These are phyloP conservation scores for Aspergillus neoniger DNA, from an alignment of 2,329 filamentous ascomycete species.

Conservation along the genomic window DNA sequence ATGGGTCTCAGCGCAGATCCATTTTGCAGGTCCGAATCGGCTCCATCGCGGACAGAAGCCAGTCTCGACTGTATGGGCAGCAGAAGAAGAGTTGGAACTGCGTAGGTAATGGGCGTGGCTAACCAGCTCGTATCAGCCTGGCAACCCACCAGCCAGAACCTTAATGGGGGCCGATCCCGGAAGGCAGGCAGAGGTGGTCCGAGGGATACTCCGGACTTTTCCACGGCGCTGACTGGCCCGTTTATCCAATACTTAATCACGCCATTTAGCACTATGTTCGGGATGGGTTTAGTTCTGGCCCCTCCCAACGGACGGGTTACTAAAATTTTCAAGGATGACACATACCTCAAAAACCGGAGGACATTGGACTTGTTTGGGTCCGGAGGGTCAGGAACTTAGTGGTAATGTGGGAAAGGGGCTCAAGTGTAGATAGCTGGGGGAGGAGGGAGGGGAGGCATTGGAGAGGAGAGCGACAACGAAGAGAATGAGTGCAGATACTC, in stretches of 20 bases:
- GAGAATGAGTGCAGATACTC: no score
- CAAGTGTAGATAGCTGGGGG: background rate
- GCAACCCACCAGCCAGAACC: background rate
- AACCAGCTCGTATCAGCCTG: background rate
- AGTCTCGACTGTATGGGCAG: background rate
- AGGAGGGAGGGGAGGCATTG: background rate
- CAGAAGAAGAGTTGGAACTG: background rate
- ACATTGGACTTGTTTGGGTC: background rate
- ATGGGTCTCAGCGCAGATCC: background rate
- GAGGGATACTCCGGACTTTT: constrained; percentile 6
- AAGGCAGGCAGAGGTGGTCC: background rate
- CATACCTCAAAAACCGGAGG: background rate
- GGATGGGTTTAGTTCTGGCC: background rate
- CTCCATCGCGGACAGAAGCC: background rate
- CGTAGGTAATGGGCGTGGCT: constrained; percentile 3
- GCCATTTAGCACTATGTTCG: constrained; percentile 8
- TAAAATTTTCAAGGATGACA: background rate
- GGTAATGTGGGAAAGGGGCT: background rate
- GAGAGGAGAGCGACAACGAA: background rate
- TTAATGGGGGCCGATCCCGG: constrained; percentile 14
- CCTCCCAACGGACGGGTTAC: background rate
- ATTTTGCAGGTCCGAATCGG: background rate
- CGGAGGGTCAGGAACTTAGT: background rate
- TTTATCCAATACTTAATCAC: constrained; percentile 1
- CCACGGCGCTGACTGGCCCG: constrained; percentile 1